A percentile compares a stretch with the other conserved stretches of the same genome.
Conservation (phyloP, 768 basidiomycete genomes). For the Lactarius deliciosus region DNA sequence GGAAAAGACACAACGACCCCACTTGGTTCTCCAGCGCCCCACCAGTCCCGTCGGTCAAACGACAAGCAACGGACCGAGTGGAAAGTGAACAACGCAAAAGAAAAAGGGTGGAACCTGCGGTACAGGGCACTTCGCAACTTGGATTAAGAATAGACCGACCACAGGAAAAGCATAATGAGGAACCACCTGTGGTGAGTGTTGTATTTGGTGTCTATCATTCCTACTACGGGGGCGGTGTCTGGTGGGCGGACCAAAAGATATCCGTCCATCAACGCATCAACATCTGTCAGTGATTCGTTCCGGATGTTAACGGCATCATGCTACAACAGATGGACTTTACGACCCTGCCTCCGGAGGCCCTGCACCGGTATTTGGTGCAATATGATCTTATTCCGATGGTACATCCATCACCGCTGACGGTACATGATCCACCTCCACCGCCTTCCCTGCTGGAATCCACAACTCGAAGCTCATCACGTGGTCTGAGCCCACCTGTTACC, state of each 20-base stretch:
- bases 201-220: neutral
- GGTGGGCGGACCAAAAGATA: neutral
- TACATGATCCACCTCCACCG: slow-evolving; percentile 71
- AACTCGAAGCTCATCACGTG: slow-evolving; percentile 43
- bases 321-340: slow-evolving; percentile 67
- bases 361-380: slow-evolving; percentile 72
- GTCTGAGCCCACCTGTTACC: slow-evolving; percentile 47
- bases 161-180: slow-evolving; percentile 30
- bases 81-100: slow-evolving; percentile 77
- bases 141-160: slow-evolving; percentile 22
- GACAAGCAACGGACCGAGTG: slow-evolving; percentile 63
- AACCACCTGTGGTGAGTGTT: slow-evolving; percentile 24
- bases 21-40: slow-evolving; percentile 53
- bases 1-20: slow-evolving; percentile 44
- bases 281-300: slow-evolving; percentile 11
- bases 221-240: neutral
- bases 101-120: slow-evolving; percentile 57
- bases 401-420: slow-evolving; percentile 65
- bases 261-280: slow-evolving; percentile 7
- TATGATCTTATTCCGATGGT: slow-evolving; percentile 71
- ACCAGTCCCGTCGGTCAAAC: slow-evolving; percentile 41
- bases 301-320: slow-evolving; percentile 23
- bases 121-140: slow-evolving; percentile 26
- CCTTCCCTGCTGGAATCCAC: slow-evolving; percentile 53
- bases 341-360: slow-evolving; percentile 59